Evolutionary conservation across 176 grass and related monocot species (phyloP).

Genomic region (Dactylis glomerata): DNA sequence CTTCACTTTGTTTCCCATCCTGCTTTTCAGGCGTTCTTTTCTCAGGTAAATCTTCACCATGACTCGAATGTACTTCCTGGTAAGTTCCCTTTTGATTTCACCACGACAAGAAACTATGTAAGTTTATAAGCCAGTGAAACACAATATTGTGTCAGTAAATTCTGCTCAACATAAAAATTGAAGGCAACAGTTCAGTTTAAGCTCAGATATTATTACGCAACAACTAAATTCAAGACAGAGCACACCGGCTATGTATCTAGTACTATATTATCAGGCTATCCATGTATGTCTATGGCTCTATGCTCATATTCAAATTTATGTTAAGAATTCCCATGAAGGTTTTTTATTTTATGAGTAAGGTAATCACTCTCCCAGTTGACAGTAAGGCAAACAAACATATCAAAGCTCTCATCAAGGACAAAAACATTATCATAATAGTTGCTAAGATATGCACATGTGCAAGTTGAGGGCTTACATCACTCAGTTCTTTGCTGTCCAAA

Average conservation of each 20-base stretch:
- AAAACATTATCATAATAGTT: neutral
- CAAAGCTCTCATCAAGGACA: neutral
- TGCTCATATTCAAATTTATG: neutral
- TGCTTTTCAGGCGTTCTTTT: slow-evolving; percentile 27
- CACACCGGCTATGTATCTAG: neutral
- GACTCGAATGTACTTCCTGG: slow-evolving; percentile 39
- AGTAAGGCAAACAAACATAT: slow-evolving; percentile 22
- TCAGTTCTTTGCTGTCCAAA: slow-evolving; percentile 64
- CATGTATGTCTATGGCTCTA: neutral
- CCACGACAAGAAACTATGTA: slow-evolving; percentile 33
- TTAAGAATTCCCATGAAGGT: neutral
- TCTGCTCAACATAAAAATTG: neutral
- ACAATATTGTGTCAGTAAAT: neutral
- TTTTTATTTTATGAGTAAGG: neutral
- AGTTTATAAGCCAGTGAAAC: slow-evolving; percentile 6
- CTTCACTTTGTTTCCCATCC: slow-evolving; percentile 35
- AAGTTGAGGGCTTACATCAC: slow-evolving; percentile 53
- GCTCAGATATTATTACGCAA: neutral
- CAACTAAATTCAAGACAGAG: slow-evolving; percentile 17
- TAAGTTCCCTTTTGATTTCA: slow-evolving; percentile 49
- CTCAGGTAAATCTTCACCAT: slow-evolving; percentile 71
- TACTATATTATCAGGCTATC: neutral
- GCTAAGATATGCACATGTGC: slow-evolving; percentile 1
- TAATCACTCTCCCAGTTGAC: neutral
- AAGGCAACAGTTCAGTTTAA: neutral